Evolutionary conservation across 805 yeast species (phyloP).

Genomic region (Naumovozyma baii): DNA sequence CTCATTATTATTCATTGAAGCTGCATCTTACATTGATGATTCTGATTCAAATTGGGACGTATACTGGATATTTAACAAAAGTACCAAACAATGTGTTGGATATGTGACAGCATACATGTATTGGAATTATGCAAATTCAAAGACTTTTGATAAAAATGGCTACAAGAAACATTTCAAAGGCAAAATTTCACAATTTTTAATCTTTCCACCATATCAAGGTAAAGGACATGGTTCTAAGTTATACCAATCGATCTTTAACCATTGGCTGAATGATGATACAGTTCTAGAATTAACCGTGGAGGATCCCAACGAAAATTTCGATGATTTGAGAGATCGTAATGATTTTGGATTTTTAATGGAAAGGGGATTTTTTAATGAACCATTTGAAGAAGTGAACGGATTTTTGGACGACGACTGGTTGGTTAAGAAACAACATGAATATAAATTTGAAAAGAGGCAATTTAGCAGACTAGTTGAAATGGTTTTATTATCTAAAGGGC

Average conservation of each 20-base stretch:
- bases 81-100: slow-evolving; percentile 49
- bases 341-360: slow-evolving; percentile 49
- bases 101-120: slow-evolving; percentile 77
- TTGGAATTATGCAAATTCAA: slow-evolving; percentile 58
- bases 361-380: slow-evolving; percentile 26
- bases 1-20: slow-evolving; percentile 80
- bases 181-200: slow-evolving; percentile 79
- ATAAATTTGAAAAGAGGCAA: slow-evolving; percentile 70
- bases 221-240: slow-evolving; percentile 60
- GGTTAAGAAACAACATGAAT: slow-evolving; percentile 28
- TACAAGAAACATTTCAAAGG: slow-evolving; percentile 35
- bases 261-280: slow-evolving; percentile 44
- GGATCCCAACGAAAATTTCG: slow-evolving; percentile 90
- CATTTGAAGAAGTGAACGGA: slow-evolving; percentile 22
- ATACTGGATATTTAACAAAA: slow-evolving; percentile 39
- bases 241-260: slow-evolving; percentile 45
- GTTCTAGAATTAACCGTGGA: slow-evolving; percentile 78
- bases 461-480: slow-evolving; percentile 70
- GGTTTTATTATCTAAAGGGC: slow-evolving; percentile 39
- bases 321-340: slow-evolving; percentile 75
- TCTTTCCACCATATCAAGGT: slow-evolving; percentile 78
- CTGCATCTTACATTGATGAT: slow-evolving; percentile 79
- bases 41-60: slow-evolving; percentile 74
- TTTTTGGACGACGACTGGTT: slow-evolving; percentile 32
- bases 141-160: slow-evolving; percentile 22